phyloP scores from a whole-genome alignment of 208 protist genomes.

The Endotrypanum monterogeii region DNA sequence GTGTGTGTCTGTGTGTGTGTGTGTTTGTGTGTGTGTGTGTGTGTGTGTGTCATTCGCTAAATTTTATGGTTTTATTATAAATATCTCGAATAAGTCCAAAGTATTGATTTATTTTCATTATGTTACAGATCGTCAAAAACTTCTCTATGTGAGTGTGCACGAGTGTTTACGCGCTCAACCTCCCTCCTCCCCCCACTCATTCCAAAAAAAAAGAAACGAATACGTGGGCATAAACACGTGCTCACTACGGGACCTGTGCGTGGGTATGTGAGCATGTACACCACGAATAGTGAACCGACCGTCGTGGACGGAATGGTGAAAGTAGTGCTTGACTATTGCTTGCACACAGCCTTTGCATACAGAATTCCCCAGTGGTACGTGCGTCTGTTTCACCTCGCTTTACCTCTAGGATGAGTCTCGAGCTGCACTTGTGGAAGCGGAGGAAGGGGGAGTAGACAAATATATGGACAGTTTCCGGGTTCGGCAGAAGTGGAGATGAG shows the following conservation, averaged over 20 bases:
- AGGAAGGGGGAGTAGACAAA: background rate
- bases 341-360: background rate
- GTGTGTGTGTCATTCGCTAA: background rate
- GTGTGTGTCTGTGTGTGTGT: background rate
- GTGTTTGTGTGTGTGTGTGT: background rate
- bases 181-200: background rate
- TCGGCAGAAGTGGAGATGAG: background rate
- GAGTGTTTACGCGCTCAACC: background rate
- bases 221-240: background rate
- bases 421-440: background rate
- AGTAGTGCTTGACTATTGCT: background rate
- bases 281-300: background rate
- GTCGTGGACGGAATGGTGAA: background rate
- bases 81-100: constrained; percentile 3
- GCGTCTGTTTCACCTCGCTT: background rate
- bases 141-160: background rate
- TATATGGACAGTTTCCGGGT: background rate
- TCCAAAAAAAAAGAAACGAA: too few species aligned
- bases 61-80: background rate
- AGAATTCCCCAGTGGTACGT: background rate
- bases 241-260: background rate
- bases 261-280: background rate
- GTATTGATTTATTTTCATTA: background rate
- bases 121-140: background rate
- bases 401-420: background rate